Evolutionary conservation across 352 stramenopile species (phyloP).

Genomic region (Elongisporangium anandrum): DNA sequence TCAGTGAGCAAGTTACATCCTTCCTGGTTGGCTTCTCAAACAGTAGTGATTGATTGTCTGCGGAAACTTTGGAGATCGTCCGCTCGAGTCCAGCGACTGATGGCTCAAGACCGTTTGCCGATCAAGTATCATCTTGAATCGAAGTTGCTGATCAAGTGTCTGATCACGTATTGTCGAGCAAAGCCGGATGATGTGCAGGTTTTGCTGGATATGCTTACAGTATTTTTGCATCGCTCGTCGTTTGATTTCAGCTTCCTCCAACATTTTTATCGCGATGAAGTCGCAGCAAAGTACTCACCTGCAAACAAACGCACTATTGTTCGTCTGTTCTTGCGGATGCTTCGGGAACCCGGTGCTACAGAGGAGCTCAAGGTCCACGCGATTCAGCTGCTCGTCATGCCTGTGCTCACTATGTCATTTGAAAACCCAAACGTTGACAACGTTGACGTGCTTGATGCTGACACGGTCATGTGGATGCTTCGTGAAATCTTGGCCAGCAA

Average conservation of each 20-base stretch:
- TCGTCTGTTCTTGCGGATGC: slow-evolving; percentile 86
- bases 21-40: slow-evolving; percentile 82
- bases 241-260: slow-evolving; percentile 95
- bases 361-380: slow-evolving; percentile 92
- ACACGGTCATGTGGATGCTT: slow-evolving; percentile 87
- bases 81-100: slow-evolving; percentile 68
- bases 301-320: slow-evolving; percentile 84
- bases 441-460: slow-evolving; percentile 79
- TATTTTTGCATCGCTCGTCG: slow-evolving; percentile 92
- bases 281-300: slow-evolving; percentile 57
- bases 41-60: slow-evolving; percentile 90
- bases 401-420: slow-evolving; percentile 88
- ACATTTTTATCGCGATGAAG: slow-evolving; percentile 83
- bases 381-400: slow-evolving; percentile 93
- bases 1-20: slow-evolving; percentile 89
- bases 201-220: slow-evolving; percentile 93
- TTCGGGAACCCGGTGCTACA: slow-evolving; percentile 60
- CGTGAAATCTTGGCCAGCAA: slow-evolving; percentile 86
- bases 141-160: slow-evolving; percentile 91
- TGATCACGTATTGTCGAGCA: slow-evolving; percentile 91
- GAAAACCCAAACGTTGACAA: slow-evolving; percentile 74
- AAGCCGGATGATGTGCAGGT: slow-evolving; percentile 94
- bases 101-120: slow-evolving; percentile 67
- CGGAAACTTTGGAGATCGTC: slow-evolving; percentile 93
- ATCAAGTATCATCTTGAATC: slow-evolving; percentile 95